These are phyloP conservation scores for Allantophomopsis lycopodina DNA, from an alignment of 2,329 filamentous ascomycete species.

Conservation along the genomic window DNA sequence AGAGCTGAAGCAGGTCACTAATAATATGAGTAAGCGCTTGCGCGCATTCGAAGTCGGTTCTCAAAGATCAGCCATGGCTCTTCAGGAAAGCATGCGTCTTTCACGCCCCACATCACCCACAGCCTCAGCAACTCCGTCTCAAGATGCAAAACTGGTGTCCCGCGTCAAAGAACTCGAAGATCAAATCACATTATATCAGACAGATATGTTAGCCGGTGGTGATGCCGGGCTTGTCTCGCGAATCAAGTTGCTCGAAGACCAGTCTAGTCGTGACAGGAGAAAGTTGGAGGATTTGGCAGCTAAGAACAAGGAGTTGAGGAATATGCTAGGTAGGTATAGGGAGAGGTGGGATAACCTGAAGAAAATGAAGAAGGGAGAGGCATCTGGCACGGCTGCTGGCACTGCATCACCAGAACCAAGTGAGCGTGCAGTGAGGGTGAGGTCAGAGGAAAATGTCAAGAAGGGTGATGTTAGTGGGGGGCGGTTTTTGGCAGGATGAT, in stretches of 20 bases:
- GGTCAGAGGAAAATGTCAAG: no score
- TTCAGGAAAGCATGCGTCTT: conserved; percentile 70
- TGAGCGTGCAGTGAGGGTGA: no score
- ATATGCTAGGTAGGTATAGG: conserved; percentile 39
- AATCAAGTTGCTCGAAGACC: conserved; percentile 49
- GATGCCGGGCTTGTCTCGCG: conserved; percentile 27
- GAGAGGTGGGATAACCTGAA: conserved; percentile 59
- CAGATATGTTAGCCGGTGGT: conserved; percentile 7
- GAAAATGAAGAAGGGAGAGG: conserved; percentile 38
- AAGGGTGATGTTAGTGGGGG: background rate
- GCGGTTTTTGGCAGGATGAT: background rate
- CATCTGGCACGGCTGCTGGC: conserved; percentile 9
- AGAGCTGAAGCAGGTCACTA: conserved; percentile 70
- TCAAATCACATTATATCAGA: background rate
- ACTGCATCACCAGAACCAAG: background rate
- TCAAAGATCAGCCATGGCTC: conserved; percentile 72
- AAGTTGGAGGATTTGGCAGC: conserved; percentile 49
- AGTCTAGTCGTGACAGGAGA: conserved; percentile 40
- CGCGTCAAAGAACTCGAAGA: no score
- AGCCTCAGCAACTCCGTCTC: background rate
- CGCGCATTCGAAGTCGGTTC: conserved; percentile 88
- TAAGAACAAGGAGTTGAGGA: conserved; percentile 45
- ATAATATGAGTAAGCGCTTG: conserved; percentile 76
- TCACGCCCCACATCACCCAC: conserved; percentile 45
- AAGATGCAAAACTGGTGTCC: conserved; percentile 1